Percentiles rank a stretch among this genome's conserved stretches.
phyloP scores from a whole-genome alignment of 306 rosid species.

The Glycine latifolia region DNA sequence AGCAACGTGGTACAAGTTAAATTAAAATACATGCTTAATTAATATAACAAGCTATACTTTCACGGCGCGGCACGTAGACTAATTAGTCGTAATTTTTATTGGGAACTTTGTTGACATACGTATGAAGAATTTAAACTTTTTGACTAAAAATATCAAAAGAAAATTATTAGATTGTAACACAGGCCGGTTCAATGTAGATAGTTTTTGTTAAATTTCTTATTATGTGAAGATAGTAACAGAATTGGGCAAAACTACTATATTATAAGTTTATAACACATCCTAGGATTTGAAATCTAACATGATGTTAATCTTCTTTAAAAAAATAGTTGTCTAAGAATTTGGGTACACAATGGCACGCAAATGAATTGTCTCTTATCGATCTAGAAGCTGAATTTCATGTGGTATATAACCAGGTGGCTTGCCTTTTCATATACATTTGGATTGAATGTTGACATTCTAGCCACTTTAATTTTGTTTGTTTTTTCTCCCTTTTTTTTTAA shows the following conservation, averaged over 20 bases:
- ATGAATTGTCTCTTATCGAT: slow-evolving; percentile 28
- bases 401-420: slow-evolving; percentile 4
- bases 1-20: slow-evolving; percentile 39
- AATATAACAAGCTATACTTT: slow-evolving; percentile 25
- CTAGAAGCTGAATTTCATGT: slow-evolving; percentile 24
- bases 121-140: slow-evolving; percentile 50
- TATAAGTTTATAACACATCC: slow-evolving; percentile 12
- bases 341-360: slow-evolving; percentile 39
- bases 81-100: slow-evolving; percentile 23
- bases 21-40: slow-evolving; percentile 39
- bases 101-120: slow-evolving; percentile 55
- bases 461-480: background rate
- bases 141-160: slow-evolving; percentile 36
- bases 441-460: background rate
- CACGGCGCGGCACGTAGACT: slow-evolving; percentile 52
- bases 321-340: slow-evolving; percentile 39
- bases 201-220: slow-evolving; percentile 41
- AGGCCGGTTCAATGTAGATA: slow-evolving; percentile 51
- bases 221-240: slow-evolving; percentile 8
- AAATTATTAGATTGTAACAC: slow-evolving; percentile 30
- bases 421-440: background rate
- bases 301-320: slow-evolving; percentile 25
- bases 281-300: slow-evolving; percentile 44
- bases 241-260: background rate
- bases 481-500: too few relatives aligned